Evolutionary conservation across 305 asterid genomes (phyloP).

Genomic region (Fraxinus ornus): DNA sequence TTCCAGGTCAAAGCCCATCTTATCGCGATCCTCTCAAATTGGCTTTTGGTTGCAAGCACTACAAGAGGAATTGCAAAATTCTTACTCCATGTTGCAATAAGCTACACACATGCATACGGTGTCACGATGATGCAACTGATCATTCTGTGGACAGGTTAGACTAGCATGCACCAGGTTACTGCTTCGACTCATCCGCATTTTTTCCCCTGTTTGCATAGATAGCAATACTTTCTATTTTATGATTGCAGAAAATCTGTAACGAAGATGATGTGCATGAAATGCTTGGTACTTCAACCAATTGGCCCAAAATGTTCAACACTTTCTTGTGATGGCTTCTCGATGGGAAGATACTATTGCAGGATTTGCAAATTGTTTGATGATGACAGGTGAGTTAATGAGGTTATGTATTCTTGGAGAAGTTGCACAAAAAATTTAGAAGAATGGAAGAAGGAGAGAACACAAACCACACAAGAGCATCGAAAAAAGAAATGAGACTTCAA

Average conservation of each 20-base stretch:
- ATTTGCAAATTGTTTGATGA: constrained; percentile 85
- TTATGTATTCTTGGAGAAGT: constrained; percentile 15
- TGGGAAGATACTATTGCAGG: constrained; percentile 78
- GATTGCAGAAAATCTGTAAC: constrained; percentile 62
- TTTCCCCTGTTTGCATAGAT: constrained; percentile 8
- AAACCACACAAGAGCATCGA: not conserved
- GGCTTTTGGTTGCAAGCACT: constrained; percentile 74
- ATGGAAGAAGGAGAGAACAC: not conserved
- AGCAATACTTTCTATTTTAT: constrained; percentile 29
- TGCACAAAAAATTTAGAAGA: not conserved
- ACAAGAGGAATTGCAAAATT: constrained; percentile 80
- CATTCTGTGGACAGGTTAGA: constrained; percentile 76
- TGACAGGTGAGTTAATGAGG: constrained; percentile 57
- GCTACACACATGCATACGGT: constrained; percentile 78
- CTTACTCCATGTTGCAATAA: constrained; percentile 78
- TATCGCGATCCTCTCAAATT: constrained; percentile 48
- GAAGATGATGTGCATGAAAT: constrained; percentile 87
- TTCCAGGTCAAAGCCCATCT: constrained; percentile 65
- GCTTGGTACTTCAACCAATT: constrained; percentile 66
- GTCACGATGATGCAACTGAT: constrained; percentile 80
- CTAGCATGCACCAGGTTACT: constrained; percentile 21
- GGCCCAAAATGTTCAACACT: constrained; percentile 51
- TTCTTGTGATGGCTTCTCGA: constrained; percentile 64
- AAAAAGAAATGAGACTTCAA: not conserved
- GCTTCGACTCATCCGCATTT: not conserved